Evolutionary conservation across 208 protist genomes (phyloP), one percentile per base, ranked within the genome.

Genomic region (Tetramitus jugosus): DNA sequence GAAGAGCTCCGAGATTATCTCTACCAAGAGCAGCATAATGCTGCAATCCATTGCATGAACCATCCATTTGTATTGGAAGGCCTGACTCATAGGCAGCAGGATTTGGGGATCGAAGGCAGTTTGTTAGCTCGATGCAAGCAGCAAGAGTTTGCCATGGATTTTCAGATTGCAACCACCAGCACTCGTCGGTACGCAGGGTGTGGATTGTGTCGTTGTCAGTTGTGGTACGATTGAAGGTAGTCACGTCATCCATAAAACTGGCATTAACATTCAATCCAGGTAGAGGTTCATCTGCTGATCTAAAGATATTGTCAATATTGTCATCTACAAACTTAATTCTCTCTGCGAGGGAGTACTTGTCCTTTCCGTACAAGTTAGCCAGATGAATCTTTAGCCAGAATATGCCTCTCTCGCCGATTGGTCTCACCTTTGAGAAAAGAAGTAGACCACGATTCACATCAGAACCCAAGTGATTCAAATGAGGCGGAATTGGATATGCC

Each of bases 21-120:
- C 95, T 92, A 14, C 95, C 95, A 76, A 99, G 92, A 10, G 97
- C 96, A 40, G 95, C 97, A 90, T 98, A 99, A 88, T 98, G 97
- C 87, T 98, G 96, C 71, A 99, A 84, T 42, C 96, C 96, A 82
- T 98, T 98, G 81, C 97, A 98, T 46, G 90, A 93, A 29, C 95
- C 95, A 84, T 98, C 96, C 64, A 95, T 94, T 42, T 97, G 96
- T 75, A 98, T 91, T 10, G 96, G 96, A 23, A 98, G 82, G n/a
- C 87, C 83, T 0, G 91, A 96, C 13, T 90, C 80, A 78, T 90
- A 98, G 33, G 88, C 83, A n/a, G 86, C 81, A 7, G 91, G 85
- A n/a, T 94, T 86, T 33, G 89, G 88, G 31, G 88, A 90, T 79
- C 93, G 90, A 29, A 96, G 76, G 6, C 94, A 95, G 65, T 95